Conservation (phyloP, 495 filamentous ascomycete species). For the Massariosphaeria phaeospora region DNA sequence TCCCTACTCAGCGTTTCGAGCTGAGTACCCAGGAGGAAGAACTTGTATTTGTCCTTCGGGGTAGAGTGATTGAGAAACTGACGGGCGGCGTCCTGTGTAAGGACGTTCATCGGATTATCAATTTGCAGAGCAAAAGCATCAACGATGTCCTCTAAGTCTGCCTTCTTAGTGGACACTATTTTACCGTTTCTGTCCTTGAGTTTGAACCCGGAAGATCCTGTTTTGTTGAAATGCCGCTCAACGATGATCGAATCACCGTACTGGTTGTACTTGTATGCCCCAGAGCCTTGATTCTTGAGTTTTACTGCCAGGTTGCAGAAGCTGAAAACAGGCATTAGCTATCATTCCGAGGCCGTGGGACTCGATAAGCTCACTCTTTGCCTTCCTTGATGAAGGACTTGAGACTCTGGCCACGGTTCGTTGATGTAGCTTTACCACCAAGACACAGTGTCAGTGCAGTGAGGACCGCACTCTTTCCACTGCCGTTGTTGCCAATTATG, state of each 20-base stretch:
- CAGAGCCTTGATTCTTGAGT: constrained; percentile 82
- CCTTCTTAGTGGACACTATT: constrained; percentile 74
- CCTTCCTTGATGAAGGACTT: constrained; percentile 93
- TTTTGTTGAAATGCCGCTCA: constrained; percentile 78
- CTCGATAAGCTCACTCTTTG: constrained; percentile 51
- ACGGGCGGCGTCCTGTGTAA: constrained; percentile 92
- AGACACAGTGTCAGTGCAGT: constrained; percentile 91
- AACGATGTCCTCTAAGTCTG: constrained; percentile 85
- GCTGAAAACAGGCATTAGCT: constrained; percentile 24
- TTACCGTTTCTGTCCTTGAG: constrained; percentile 69
- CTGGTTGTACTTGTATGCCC: constrained; percentile 74
- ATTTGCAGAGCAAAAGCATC: constrained; percentile 92
- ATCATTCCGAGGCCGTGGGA: not conserved
- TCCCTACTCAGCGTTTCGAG: constrained; percentile 88
- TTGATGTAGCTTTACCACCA: constrained; percentile 87
- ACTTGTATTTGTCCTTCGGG: constrained; percentile 84
- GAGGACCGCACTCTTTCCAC: constrained; percentile 97
- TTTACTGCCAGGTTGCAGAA: constrained; percentile 59
- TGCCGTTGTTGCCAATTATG: constrained; percentile 95
- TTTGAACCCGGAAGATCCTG: constrained; percentile 78
- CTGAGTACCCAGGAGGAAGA: constrained; percentile 93
- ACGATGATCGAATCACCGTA: constrained; percentile 85
- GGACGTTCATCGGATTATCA: constrained; percentile 95
- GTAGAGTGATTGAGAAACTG: constrained; percentile 85
- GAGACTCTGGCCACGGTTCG: constrained; percentile 88